Evolutionary conservation across 148 eudicot species (phyloP), one percentile per base, ranked within the genome.

Genomic region (Nyssa sinensis): DNA sequence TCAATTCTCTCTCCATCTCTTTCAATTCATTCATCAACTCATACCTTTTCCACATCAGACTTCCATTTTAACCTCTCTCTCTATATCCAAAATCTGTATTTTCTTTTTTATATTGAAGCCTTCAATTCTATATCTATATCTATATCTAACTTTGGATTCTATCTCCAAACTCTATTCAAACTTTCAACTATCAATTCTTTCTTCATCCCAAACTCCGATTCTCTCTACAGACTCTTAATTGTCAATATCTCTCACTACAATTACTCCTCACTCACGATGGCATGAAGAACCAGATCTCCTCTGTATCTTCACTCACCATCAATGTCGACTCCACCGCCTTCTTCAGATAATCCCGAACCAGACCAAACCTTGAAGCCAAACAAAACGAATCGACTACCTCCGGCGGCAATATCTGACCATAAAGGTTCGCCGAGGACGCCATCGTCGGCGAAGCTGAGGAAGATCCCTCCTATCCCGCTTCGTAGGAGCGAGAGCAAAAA

Each of bases 391-490:
- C 30, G 13, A n/a, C 61, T 23, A 29, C 63, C 63, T 33, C 66
- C 79, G 44, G 71, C 62, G 62, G 32, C 57, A 68, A 68, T 66
- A n/a, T 23, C 69, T 71, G 59, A 67, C n/a, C 65, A 67, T 67
- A 63, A 69, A 19, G 33, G 74, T 25, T 19, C 74, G 47, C 7
- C 59, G 7, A 55, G 68, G 12, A 23, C 85, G 27, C 75, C 77
- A 61, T 57, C 83, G 30, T 24, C 67, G 23, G 32, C 64, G 23
- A 86, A 75, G 73, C 76, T 86, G n/a, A 77, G 75, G 62, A 86
- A 88, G 64, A 74, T 86, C 49, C 81, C 87, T 16, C 92, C 77
- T 2, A 77, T 81, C 49, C 85, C 87, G 3, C 32, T 67, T 39
- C 77, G 77, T 25, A 81, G 25, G 16, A n/a, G 24, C 59, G 7